phyloP scores from a whole-genome alignment of 2,329 filamentous ascomycete genomes.

The Stenocarpella maydis region DNA sequence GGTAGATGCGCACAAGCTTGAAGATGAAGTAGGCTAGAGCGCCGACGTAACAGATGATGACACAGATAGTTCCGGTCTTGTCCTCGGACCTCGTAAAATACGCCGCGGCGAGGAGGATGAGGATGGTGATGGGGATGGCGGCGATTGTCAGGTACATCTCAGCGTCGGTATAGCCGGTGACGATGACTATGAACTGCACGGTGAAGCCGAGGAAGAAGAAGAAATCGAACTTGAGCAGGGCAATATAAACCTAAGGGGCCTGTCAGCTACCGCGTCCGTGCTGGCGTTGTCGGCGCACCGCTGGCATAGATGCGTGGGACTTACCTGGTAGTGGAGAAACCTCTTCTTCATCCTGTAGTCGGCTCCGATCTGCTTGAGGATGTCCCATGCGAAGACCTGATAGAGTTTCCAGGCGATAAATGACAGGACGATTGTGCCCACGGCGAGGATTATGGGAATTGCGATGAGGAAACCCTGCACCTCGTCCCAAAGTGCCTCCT shows the following conservation, averaged over 20 bases:
- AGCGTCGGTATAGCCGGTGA: conserved; percentile 71
- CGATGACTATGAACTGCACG: conserved; percentile 95
- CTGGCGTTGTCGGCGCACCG: neutral
- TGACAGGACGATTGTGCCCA: conserved; percentile 76
- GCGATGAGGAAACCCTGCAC: conserved; percentile 82
- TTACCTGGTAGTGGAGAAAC: conserved; percentile 94
- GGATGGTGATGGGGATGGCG: conserved; percentile 89
- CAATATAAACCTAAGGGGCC: conserved; percentile 85
- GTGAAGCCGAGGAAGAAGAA: conserved; percentile 99
- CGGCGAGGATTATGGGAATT: conserved; percentile 82
- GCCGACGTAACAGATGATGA: conserved; percentile 87
- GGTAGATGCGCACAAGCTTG: conserved; percentile 97
- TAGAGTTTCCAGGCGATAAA: conserved; percentile 94
- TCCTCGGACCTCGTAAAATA: conserved; percentile 87
- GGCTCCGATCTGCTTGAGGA: conserved; percentile 98
- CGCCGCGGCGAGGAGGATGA: conserved; percentile 85
- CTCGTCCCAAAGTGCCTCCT: conserved; percentile 68
- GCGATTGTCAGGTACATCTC: conserved; percentile 89
- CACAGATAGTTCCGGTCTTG: conserved; percentile 75
- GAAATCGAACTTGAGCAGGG: conserved; percentile 97
- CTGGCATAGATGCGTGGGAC: conserved; percentile 36
- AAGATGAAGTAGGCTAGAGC: conserved; percentile 96
- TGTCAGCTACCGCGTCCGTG: conserved; percentile 37
- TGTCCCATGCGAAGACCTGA: conserved; percentile 98
- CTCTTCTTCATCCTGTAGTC: conserved; percentile 96